These are phyloP conservation scores for Solanum chilense DNA, from an alignment of 257 asterid species.

Conservation along the genomic window DNA sequence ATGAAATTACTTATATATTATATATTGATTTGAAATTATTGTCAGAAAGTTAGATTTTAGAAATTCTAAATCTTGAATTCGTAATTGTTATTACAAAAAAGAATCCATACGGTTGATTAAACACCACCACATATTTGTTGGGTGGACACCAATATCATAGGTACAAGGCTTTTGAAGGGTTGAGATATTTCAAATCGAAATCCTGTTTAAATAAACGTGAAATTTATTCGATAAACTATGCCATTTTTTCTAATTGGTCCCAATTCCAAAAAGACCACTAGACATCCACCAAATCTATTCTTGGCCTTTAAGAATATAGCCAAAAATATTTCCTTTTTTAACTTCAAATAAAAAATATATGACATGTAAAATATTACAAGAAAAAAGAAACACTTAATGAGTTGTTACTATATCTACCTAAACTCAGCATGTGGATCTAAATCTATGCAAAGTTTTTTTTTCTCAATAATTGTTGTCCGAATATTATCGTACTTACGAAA, in stretches of 20 bases:
- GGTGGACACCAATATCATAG: neutral
- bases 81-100: too few relatives aligned
- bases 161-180: too few relatives aligned
- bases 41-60: too few relatives aligned
- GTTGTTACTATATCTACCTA: neutral
- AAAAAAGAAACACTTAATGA: neutral
- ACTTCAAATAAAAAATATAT: too few relatives aligned
- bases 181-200: too few relatives aligned
- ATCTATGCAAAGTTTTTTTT: neutral
- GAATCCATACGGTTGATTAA: accelerated
- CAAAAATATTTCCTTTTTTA: neutral
- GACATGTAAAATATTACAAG: neutral
- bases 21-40: too few relatives aligned
- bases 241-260: neutral
- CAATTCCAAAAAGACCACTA: neutral
- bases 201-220: too few relatives aligned
- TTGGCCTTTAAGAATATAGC: neutral
- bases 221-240: too few relatives aligned
- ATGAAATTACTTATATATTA: too few relatives aligned
- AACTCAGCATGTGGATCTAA: neutral
- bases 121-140: neutral
- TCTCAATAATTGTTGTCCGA: neutral
- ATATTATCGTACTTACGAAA: too few relatives aligned
- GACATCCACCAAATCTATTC: neutral
- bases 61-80: accelerated